Percentiles rank a stretch among this genome's conserved stretches.
phyloP scores from a whole-genome alignment of 2,329 filamentous ascomycete genomes.

The Colletotrichum sojae region DNA sequence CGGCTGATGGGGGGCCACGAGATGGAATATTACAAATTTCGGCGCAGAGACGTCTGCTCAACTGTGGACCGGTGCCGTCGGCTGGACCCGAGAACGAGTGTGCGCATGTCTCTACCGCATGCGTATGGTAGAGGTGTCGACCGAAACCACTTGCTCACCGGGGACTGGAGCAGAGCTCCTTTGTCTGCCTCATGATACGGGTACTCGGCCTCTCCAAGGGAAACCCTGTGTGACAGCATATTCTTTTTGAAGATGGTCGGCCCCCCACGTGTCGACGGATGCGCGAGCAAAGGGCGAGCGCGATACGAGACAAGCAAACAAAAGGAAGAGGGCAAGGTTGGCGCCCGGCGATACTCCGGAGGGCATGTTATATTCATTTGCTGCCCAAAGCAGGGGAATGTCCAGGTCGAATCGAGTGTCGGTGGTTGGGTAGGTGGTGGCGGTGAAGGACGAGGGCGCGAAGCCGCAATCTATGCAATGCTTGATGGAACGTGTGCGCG shows the following conservation, averaged over 20 bases:
- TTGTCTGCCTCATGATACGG: constrained; percentile 23
- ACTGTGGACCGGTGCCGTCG: constrained; percentile 1
- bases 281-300: background rate
- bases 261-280: constrained; percentile 19
- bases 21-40: constrained; percentile 3
- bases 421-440: constrained; percentile 16
- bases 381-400: background rate
- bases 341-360: constrained; percentile 3
- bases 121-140: constrained; percentile 19
- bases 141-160: background rate
- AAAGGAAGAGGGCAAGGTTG: constrained; percentile 5
- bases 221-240: background rate
- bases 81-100: constrained; percentile 14
- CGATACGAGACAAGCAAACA: constrained; percentile 17
- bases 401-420: no score
- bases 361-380: constrained; percentile 14
- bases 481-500: background rate
- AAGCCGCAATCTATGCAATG: constrained; percentile 2
- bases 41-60: constrained; percentile 5
- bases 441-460: constrained; percentile 18
- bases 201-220: background rate
- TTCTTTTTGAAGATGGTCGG: background rate
- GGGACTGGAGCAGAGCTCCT: background rate
- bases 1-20: constrained; percentile 14
- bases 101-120: constrained; percentile 21